phyloP scores from a whole-genome alignment of 495 filamentous ascomycete genomes.

The Penicillium dipodomyicola region DNA sequence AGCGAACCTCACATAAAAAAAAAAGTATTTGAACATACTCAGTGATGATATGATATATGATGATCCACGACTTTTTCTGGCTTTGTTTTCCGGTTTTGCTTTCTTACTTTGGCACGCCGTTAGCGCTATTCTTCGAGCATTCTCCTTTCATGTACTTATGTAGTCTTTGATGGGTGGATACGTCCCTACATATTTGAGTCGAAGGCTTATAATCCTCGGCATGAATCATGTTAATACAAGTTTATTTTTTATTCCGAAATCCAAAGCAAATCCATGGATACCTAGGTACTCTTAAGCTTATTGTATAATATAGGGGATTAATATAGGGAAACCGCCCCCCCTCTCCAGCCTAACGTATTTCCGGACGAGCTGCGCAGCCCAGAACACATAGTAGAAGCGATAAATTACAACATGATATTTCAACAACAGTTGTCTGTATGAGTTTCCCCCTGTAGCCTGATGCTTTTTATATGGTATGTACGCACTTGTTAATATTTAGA shows the following conservation, averaged over 20 bases:
- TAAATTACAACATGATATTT: no score
- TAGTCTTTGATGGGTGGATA: not conserved
- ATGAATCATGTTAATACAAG: not conserved
- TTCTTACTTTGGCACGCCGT: not conserved
- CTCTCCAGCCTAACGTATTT: no score
- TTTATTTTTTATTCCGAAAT: not conserved
- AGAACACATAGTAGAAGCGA: no score
- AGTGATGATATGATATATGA: not conserved
- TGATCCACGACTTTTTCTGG: not conserved
- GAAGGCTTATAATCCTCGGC: not conserved
- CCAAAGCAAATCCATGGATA: not conserved
- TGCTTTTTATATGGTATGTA: no score
- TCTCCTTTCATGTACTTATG: conserved; percentile 2
- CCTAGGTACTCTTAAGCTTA: not conserved
- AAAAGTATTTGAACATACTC: not conserved
- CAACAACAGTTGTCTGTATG: no score
- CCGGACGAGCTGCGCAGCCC: no score
- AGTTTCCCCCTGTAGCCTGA: no score
- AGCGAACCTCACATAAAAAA: not conserved
- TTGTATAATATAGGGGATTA: no score
- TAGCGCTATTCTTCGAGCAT: not conserved
- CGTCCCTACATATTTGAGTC: not conserved
- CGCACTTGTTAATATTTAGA: no score
- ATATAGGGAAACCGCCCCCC: no score
- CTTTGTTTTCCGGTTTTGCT: not conserved